phyloP scores from a whole-genome alignment of 2,329 filamentous ascomycete species.

The Apiospora hydei region DNA sequence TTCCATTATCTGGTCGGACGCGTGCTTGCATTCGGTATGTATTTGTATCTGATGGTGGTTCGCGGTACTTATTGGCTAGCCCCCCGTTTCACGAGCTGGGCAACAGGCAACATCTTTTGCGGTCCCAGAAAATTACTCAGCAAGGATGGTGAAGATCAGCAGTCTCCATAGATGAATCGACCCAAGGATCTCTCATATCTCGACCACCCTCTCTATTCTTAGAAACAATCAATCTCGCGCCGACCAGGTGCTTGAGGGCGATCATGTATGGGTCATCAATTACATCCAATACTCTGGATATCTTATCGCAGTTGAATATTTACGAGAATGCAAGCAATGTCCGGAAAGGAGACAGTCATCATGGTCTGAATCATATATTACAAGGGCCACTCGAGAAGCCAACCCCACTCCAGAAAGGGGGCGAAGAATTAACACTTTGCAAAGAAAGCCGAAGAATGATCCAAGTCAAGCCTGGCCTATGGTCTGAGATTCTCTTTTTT shows the following conservation, averaged over 20 bases:
- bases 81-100: neutral
- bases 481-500: slow-evolving; percentile 19
- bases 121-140: neutral
- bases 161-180: slow-evolving; percentile 8
- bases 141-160: slow-evolving; percentile 6
- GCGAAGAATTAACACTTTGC: neutral
- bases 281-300: neutral
- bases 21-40: neutral
- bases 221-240: neutral
- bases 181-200: slow-evolving; percentile 15
- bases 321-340: neutral
- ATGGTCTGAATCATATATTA: neutral
- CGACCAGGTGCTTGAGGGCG: neutral
- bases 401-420: neutral
- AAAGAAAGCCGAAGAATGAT: neutral
- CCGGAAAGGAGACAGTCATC: neutral
- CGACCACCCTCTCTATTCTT: slow-evolving; percentile 1
- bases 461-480: slow-evolving; percentile 4
- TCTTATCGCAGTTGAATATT: neutral
- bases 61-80: neutral
- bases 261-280: neutral
- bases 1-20: neutral
- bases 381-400: neutral
- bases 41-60: neutral
- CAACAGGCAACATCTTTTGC: neutral